Conservation (phyloP, 2,329 filamentous ascomycete genomes). For the Talaromyces sp. region DNA sequence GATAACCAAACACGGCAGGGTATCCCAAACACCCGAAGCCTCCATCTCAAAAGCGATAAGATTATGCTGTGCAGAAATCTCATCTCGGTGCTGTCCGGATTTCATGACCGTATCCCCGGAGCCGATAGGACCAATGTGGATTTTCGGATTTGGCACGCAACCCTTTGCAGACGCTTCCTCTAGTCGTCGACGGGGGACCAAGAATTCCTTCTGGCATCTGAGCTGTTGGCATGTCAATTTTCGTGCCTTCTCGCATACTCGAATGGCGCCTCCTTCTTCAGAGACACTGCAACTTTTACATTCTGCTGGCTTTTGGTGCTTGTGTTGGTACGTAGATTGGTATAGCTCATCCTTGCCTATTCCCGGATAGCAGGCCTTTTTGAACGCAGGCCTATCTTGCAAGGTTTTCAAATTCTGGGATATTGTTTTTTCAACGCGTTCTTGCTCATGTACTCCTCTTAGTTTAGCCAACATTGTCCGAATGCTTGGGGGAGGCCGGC, state of each 20-base stretch:
- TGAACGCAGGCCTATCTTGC: background rate
- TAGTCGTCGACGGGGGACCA: constrained; percentile 10
- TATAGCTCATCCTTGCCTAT: constrained; percentile 15
- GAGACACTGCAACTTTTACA: constrained; percentile 3
- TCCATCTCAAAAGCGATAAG: constrained; percentile 21
- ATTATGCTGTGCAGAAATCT: constrained; percentile 18
- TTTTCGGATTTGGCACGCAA: background rate
- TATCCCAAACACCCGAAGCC: constrained; percentile 15
- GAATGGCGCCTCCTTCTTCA: background rate
- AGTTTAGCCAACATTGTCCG: background rate
- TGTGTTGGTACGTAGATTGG: constrained; percentile 16
- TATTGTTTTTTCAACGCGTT: background rate
- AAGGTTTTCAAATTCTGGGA: background rate
- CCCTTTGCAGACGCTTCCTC: background rate
- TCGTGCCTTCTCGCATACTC: constrained; percentile 3
- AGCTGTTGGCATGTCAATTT: constrained; percentile 12
- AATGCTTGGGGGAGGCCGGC: background rate
- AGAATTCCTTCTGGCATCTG: constrained; percentile 11
- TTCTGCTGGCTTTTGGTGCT: constrained; percentile 13
- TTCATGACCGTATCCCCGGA: constrained; percentile 25
- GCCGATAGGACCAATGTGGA: constrained; percentile 35
- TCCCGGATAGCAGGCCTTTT: constrained; percentile 12
- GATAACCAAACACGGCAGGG: constrained; percentile 12
- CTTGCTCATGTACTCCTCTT: background rate
- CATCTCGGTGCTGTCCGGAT: constrained; percentile 31